phyloP scores from a whole-genome alignment of 2,329 filamentous ascomycete genomes.

The Celoporthe dispersa region DNA sequence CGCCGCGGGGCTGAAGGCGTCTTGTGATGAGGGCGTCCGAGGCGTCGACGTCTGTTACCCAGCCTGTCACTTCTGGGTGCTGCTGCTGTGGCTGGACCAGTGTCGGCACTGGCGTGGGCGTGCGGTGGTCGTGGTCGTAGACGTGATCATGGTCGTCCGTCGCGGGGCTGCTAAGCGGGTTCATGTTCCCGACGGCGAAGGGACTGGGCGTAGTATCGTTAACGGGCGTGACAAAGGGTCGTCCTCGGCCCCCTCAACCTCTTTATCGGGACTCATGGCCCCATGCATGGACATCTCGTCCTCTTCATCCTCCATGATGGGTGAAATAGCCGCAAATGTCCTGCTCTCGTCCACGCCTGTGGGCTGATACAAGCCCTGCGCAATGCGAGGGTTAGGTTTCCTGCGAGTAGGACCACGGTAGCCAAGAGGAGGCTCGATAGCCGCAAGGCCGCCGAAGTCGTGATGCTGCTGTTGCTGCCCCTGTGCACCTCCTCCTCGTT shows the following conservation, averaged over 20 bases:
- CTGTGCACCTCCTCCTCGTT: constrained; percentile 30
- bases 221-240: constrained; percentile 58
- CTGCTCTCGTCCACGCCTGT: constrained; percentile 38
- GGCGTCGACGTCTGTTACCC: constrained; percentile 61
- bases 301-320: constrained; percentile 64
- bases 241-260: constrained; percentile 31
- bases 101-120: constrained; percentile 25
- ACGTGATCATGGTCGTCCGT: neutral
- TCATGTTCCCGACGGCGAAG: constrained; percentile 18
- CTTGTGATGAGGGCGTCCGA: constrained; percentile 55
- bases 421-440: constrained; percentile 33
- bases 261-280: constrained; percentile 31
- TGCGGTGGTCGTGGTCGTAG: constrained; percentile 8
- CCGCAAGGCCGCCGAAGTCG: constrained; percentile 34
- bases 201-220: constrained; percentile 32
- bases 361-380: constrained; percentile 44
- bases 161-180: constrained; percentile 19
- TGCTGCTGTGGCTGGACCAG: constrained; percentile 36
- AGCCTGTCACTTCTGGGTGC: constrained; percentile 61
- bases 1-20: constrained; percentile 45
- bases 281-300: constrained; percentile 44
- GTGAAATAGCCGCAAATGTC: constrained; percentile 50
- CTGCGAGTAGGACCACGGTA: constrained; percentile 31
- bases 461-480: constrained; percentile 49
- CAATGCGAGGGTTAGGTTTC: constrained; percentile 38